These are phyloP conservation scores for Neurospora sp. DNA, from an alignment of 495 filamentous ascomycete genomes.

Conservation along the genomic window DNA sequence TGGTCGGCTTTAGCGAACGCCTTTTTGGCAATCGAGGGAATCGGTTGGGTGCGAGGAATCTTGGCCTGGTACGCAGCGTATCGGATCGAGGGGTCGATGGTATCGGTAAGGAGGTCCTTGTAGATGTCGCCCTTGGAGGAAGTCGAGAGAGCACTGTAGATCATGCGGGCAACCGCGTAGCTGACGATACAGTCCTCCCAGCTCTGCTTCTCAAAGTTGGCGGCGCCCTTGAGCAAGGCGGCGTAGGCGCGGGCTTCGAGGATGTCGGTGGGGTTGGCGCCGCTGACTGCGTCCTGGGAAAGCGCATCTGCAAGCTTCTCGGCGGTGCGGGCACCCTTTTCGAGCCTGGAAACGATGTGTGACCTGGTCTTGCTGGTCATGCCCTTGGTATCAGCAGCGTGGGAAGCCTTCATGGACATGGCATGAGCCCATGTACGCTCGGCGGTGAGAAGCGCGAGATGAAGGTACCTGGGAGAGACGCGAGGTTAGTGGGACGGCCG, in stretches of 20 bases:
- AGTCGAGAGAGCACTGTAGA: slow-evolving; percentile 62
- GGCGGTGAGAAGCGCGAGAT: slow-evolving; percentile 70
- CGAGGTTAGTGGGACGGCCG: neutral
- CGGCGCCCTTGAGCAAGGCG: slow-evolving; percentile 59
- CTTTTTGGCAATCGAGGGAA: slow-evolving; percentile 64
- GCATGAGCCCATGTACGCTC: slow-evolving; percentile 96
- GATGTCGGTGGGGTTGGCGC: slow-evolving; percentile 59
- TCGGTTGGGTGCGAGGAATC: slow-evolving; percentile 70
- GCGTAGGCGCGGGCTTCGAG: slow-evolving; percentile 84
- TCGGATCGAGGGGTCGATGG: slow-evolving; percentile 85
- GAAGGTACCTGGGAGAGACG: slow-evolving; percentile 50
- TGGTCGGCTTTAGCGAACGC: slow-evolving; percentile 57
- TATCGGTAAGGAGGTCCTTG: slow-evolving; percentile 73
- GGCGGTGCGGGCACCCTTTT: slow-evolving; percentile 66
- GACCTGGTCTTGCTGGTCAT: slow-evolving; percentile 69
- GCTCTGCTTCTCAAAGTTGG: slow-evolving; percentile 73
- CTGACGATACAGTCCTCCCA: slow-evolving; percentile 71
- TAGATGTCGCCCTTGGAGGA: slow-evolving; percentile 61
- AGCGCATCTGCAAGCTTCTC: slow-evolving; percentile 58
- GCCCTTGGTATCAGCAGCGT: slow-evolving; percentile 67
- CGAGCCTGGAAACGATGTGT: slow-evolving; percentile 78
- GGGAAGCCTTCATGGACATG: slow-evolving; percentile 82
- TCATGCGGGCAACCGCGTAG: slow-evolving; percentile 68
- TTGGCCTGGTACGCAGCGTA: slow-evolving; percentile 90
- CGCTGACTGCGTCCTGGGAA: slow-evolving; percentile 42